Evolutionary conservation across 371 early-diverging fungal genomes (phyloP), one percentile per base, ranked within the genome.

Genomic region (Capillidium rhysosporum): DNA sequence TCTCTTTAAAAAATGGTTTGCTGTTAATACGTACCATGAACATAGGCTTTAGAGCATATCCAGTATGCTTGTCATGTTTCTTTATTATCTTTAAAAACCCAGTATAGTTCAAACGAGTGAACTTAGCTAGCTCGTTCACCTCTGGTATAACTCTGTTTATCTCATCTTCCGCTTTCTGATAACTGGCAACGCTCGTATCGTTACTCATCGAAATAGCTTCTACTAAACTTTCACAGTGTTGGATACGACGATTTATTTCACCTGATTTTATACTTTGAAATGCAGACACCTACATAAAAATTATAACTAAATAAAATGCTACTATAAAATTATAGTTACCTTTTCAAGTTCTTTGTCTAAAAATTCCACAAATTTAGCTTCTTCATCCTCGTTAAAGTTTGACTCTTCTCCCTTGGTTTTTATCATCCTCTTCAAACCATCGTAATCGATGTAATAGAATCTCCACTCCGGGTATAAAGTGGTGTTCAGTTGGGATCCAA

Each of bases 71-170:
- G 75, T 97, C 98, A 67, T 95, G 94, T 69, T 96, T 95, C 69
- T 94, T 95, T 62, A 98, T 78, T 58, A 95, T 90, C 73, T 93
- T 97, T 56, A 94, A 70, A 61, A 97, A 95, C 16, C 92, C 99
- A 31, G 94, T 84, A 63, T 91, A 91, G 72, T 98, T 98, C 56
- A 97, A 70, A 21, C 95, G 77, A 7, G 89, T 84, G 64, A 86
- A 98, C 69, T 89, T 90, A 48, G 92, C 85, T 40, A 96, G 75
- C 63, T 91, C 89, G 65, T 83, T 86, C n/a, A 91, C 79, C 66
- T 95, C 95, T 47, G 77, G 77, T 56, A 89, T 85, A 48, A 93
- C 82, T 28, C 73, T 71, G 43, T 81, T 76, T 49, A 92, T 77
- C 58, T 90, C 86, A 26, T 80, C 70, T 61, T 88, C 85, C 30